These are phyloP conservation scores for Fraxinus excelsior DNA, from an alignment of 257 asterid species.

Conservation along the genomic window DNA sequence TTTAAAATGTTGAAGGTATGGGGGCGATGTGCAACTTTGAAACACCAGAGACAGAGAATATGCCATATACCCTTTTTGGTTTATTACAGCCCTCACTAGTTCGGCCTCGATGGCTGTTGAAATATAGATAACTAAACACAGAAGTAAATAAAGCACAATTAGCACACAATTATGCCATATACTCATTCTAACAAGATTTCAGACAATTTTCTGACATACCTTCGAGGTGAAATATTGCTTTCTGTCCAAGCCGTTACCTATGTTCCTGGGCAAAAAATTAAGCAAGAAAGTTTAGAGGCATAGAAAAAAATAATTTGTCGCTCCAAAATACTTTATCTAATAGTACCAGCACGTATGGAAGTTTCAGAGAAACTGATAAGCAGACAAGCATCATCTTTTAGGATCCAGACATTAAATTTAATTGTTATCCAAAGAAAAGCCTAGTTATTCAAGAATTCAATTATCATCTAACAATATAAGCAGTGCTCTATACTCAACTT, in stretches of 20 bases:
- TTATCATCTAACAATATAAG: neutral
- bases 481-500: neutral
- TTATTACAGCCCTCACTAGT: neutral
- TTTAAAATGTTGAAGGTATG: neutral
- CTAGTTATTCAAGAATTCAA: neutral
- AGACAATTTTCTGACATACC: constrained; percentile 44
- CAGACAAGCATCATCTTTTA: neutral
- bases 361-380: neutral
- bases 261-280: constrained; percentile 77
- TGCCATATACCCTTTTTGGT: neutral
- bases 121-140: neutral
- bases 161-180: neutral
- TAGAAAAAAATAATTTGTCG: neutral
- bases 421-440: neutral
- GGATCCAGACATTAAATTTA: neutral
- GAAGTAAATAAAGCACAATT: neutral
- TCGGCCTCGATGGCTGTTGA: neutral
- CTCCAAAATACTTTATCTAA: neutral
- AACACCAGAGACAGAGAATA: neutral
- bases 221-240: constrained; percentile 98
- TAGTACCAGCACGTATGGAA: neutral
- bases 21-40: neutral
- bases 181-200: constrained; percentile 7
- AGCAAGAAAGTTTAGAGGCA: constrained; percentile 16
- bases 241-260: constrained; percentile 90